Conservation (phyloP, 2,329 filamentous ascomycete genomes). For the Penicillium griseofulvum region DNA sequence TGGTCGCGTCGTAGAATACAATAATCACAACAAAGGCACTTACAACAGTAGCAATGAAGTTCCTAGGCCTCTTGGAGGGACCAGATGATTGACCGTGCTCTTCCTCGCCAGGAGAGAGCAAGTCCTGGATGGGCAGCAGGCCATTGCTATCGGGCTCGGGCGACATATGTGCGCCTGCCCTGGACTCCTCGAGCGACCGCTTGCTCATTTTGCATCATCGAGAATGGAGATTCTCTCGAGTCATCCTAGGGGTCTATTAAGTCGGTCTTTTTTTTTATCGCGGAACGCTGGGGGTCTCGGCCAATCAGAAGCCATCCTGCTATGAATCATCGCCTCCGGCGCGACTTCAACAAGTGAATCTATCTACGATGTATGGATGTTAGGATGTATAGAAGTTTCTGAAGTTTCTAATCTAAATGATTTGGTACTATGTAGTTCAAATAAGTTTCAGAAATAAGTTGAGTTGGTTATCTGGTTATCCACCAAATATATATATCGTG, state of each 20-base stretch:
- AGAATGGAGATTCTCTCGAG: background rate
- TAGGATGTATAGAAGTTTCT: background rate
- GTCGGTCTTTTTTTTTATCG: conserved; percentile 7
- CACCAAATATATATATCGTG: background rate
- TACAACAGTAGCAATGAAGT: conserved; percentile 42
- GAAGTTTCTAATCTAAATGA: background rate
- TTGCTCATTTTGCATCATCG: conserved; percentile 40
- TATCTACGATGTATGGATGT: background rate
- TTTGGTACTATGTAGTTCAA: background rate
- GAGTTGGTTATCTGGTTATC: background rate
- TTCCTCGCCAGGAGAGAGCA: conserved; percentile 36
- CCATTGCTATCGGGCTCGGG: conserved; percentile 28
- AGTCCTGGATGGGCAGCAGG: conserved; percentile 33
- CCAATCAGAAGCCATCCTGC: conserved; percentile 12
- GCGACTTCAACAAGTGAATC: background rate
- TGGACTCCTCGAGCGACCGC: conserved; percentile 35
- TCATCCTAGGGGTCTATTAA: conserved; percentile 3
- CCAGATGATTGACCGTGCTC: conserved; percentile 23
- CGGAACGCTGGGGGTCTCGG: background rate
- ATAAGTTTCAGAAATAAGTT: background rate
- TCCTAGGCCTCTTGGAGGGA: conserved; percentile 35
- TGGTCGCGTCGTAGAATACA: background rate
- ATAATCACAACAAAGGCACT: background rate
- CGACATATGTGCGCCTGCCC: conserved; percentile 18
- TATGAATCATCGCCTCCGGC: conserved; percentile 14